Evolutionary conservation across 1,284 basidiomycete genomes (phyloP), one percentile per base, ranked within the genome.

Genomic region (Rhodotorula sp.): DNA sequence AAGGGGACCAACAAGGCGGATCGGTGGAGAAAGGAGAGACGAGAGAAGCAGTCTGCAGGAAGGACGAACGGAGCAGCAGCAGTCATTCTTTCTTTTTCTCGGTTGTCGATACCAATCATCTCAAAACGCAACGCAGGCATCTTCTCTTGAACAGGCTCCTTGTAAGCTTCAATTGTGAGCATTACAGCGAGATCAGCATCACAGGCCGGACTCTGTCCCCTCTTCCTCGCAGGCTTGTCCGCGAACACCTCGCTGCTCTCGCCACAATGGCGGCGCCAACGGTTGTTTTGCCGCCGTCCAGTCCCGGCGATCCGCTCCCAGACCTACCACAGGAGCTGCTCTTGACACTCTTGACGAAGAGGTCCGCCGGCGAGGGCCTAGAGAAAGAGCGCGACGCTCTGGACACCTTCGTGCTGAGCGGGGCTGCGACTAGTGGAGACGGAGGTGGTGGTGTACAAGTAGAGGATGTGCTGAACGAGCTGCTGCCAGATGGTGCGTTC

Each of bases 401-500:
- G 64, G 74, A 75, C 67, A n/a, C 56, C 27, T 75, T 75, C 30
- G 74, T 73, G 15, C 68, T 75, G 29, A 56, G 64, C 34, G 58
- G 63, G 19, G 54, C 34, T 1, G 64, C 61, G 1, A 59, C 56
- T 22, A 60, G 51, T 7, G 60, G 51, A 29, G 51, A 57, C 27
- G 54, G 54, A 5, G 34, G 48, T 1, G 71, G 62, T 0, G 68
- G 66, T 0, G 56, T 64, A 0, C 71, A 71, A 22, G 58, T 75
- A 19, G 74, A 75, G 44, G 74, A 85, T 59, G 82, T 87, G 15
- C 81, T 92, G 65, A 92, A 92, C 74, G 82, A 83, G 54, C 85
- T 89, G 74, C 89, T 92, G 76, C 90, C 89, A 1, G 84, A 90
- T 79, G 90, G 90, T 90, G 71, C 68, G 68, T 24, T 19, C 24